Evolutionary conservation across 495 filamentous ascomycete species (phyloP).

Genomic region (Tuber microsphaerosporum): DNA sequence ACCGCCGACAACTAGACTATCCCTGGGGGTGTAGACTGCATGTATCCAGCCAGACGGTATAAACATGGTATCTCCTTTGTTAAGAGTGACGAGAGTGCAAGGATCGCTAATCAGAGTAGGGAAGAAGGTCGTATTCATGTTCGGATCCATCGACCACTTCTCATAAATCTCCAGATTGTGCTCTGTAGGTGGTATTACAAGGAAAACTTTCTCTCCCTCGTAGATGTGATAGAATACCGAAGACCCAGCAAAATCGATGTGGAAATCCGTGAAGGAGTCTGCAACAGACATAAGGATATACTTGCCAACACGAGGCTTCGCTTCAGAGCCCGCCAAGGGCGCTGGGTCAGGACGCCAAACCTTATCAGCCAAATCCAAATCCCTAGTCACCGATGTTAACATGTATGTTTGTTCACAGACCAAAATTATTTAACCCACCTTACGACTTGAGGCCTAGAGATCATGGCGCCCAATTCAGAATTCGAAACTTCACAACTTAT

Average conservation of each 20-base stretch:
- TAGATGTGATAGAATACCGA: conserved; percentile 74
- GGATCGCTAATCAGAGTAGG: conserved; percentile 52
- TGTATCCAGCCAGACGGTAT: conserved; percentile 78
- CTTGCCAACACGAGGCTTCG: conserved; percentile 45
- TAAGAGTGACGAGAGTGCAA: conserved; percentile 65
- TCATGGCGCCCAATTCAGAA: conserved; percentile 58
- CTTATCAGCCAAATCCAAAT: conserved; percentile 58
- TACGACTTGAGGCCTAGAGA: conserved; percentile 62
- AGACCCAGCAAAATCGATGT: conserved; percentile 73
- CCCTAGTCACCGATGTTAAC: conserved; percentile 3
- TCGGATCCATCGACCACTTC: conserved; percentile 66
- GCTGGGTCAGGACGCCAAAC: conserved; percentile 62
- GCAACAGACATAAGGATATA: conserved; percentile 64
- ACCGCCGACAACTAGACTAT: conserved; percentile 69
- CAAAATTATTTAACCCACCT: conserved; percentile 45
- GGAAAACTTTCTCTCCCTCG: conserved; percentile 69
- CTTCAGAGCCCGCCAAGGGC: conserved; percentile 50
- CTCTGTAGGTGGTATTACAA: conserved; percentile 69
- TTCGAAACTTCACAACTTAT: conserved; percentile 70
- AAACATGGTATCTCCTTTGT: conserved; percentile 68
- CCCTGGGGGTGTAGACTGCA: conserved; percentile 70
- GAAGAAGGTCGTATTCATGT: conserved; percentile 57
- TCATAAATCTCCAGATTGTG: conserved; percentile 71
- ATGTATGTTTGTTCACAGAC: conserved; percentile 34
- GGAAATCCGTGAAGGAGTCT: conserved; percentile 73